Base-by-base conservation (phyloP, 2,329 filamentous ascomycete species). In the Claviceps sorghi region DNA sequence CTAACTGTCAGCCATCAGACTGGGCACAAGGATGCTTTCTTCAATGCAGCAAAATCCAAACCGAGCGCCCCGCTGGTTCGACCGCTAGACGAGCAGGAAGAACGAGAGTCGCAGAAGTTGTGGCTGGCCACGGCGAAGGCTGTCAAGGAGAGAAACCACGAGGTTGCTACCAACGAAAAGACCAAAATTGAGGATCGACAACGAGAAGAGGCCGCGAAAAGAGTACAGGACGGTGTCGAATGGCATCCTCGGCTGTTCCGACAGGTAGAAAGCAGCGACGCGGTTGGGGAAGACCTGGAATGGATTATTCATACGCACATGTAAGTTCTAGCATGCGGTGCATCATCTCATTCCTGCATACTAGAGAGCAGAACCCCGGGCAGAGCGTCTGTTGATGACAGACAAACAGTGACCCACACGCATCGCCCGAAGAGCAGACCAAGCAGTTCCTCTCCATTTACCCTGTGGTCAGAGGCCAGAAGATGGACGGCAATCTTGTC, bases 131-230 rank as follows among this genome's bases (percentile, higher is more conserved):
- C 90, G 0, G 85, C 84, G 9, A 76, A 83, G 58, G 93, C 91
- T 0, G 83, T 98, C 56, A 86, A 84, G 62, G 82, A 85, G 48
- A 81, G 83, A 54, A 90, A 98, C 60, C 93, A 98, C 62, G 86
- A 88, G 59, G 69, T 84, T 9, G 93, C 93, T 4, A 98, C 93
- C 0, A 86, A 93, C 57, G 91, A 96, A 64, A 98, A 98, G 72
- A 90, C 87, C n/a, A 86, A 85, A 65, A 88, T 98, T 54, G 93
- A 98, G 65, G 91, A 97, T 61, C 82, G 79, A 62, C 93, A 98
- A 68, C 79, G 93, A 62, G 84, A 90, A 57, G 91, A 96, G 63
- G 89, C 93, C 2, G 84, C 89, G 19, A 80, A 80, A 62, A 78
- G 93, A 60, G 79, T 79, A 34, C 84, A 89, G 48, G 82, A 90